These are phyloP conservation scores for Ramaria rubella DNA, from an alignment of 768 basidiomycete genomes.

Conservation along the genomic window DNA sequence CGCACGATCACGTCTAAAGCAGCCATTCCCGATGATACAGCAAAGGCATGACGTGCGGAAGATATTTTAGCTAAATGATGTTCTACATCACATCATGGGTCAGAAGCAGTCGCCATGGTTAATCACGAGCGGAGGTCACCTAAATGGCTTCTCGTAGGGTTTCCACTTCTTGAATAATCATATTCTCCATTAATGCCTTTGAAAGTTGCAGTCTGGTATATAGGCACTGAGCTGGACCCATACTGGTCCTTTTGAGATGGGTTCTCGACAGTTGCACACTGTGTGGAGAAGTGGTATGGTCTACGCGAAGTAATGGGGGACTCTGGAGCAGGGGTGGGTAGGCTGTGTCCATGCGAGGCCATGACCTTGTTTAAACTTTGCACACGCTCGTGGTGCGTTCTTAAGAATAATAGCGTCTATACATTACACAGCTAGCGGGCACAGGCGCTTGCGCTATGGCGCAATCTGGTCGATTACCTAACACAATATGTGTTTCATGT, in stretches of 20 bases:
- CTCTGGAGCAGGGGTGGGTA: slow-evolving; percentile 79
- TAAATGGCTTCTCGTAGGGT: slow-evolving; percentile 92
- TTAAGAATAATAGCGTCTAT: too few relatives aligned
- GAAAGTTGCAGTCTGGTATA: slow-evolving; percentile 98
- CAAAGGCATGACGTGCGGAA: slow-evolving; percentile 81
- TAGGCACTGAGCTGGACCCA: slow-evolving; percentile 89
- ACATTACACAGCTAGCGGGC: too few relatives aligned
- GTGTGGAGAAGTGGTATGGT: slow-evolving; percentile 83
- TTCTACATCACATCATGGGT: slow-evolving; percentile 54
- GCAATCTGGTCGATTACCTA: neutral
- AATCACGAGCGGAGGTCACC: slow-evolving; percentile 38
- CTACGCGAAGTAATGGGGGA: slow-evolving; percentile 50
- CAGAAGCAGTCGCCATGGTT: slow-evolving; percentile 4
- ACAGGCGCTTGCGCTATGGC: neutral
- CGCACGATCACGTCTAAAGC: slow-evolving; percentile 93
- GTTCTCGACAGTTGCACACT: slow-evolving; percentile 88
- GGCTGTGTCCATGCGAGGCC: slow-evolving; percentile 28
- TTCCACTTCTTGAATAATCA: slow-evolving; percentile 93
- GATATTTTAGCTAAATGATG: slow-evolving; percentile 98
- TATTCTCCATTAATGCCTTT: slow-evolving; percentile 87
- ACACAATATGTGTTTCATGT: too few relatives aligned
- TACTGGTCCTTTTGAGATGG: slow-evolving; percentile 92
- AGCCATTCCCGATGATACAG: slow-evolving; percentile 97
- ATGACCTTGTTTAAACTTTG: neutral
- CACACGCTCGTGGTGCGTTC: neutral